phyloP scores from a whole-genome alignment of 2,329 filamentous ascomycete genomes.

The Arthrobotrys entomopaga region DNA sequence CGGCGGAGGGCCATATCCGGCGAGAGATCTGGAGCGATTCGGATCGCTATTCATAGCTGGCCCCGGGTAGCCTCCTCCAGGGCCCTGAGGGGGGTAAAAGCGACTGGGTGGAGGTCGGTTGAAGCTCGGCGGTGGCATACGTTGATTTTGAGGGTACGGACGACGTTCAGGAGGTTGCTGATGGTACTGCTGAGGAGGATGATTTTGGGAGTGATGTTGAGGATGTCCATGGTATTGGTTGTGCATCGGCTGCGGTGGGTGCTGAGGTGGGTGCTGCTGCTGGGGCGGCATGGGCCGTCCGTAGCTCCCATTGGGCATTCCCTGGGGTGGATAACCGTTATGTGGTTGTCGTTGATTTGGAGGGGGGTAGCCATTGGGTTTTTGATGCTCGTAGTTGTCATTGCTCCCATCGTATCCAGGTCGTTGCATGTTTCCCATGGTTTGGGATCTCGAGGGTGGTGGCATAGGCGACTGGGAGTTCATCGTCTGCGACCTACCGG shows the following conservation, averaged over 20 bases:
- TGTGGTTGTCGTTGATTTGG: slow-evolving; percentile 62
- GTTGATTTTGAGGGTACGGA: slow-evolving; percentile 74
- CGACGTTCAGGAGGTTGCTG: slow-evolving; percentile 65
- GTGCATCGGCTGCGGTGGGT: slow-evolving; percentile 38
- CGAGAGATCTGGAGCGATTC: slow-evolving; percentile 93
- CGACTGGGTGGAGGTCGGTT: slow-evolving; percentile 67
- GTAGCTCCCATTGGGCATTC: slow-evolving; percentile 58
- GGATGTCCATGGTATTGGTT: slow-evolving; percentile 51
- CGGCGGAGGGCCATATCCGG: slow-evolving; percentile 75
- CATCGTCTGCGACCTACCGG: slow-evolving; percentile 95
- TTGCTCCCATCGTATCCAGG: slow-evolving; percentile 27
- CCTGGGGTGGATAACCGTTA: slow-evolving; percentile 63
- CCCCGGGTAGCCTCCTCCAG: slow-evolving; percentile 69
- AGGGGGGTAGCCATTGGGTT: slow-evolving; percentile 62
- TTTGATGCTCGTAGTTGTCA: slow-evolving; percentile 61
- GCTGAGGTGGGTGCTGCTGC: slow-evolving; percentile 33
- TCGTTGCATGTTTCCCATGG: slow-evolving; percentile 44
- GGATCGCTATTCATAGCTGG: slow-evolving; percentile 84
- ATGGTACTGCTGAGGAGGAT: slow-evolving; percentile 55
- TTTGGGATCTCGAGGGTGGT: slow-evolving; percentile 57
- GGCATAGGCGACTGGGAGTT: slow-evolving; percentile 75
- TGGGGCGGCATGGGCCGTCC: slow-evolving; percentile 55
- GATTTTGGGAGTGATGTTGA: slow-evolving; percentile 46
- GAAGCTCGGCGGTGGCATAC: slow-evolving; percentile 63
- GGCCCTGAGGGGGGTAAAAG: slow-evolving; percentile 68